Evolutionary conservation across 345 rosid genomes (phyloP).

Genomic region (Clarkia xantiana): DNA sequence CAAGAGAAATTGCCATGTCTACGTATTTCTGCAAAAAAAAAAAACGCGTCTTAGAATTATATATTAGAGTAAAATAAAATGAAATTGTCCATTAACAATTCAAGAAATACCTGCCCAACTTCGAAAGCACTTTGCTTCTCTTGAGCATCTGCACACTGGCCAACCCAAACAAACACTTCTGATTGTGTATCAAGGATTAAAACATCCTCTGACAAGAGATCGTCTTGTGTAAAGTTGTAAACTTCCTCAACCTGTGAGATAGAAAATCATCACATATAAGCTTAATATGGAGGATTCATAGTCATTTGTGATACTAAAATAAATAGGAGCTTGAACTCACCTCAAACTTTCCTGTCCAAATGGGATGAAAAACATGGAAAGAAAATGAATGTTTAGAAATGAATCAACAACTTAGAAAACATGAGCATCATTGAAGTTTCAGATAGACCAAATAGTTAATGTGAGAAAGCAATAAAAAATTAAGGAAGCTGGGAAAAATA

Average conservation of each 20-base stretch:
- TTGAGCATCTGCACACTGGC: slow-evolving; percentile 64
- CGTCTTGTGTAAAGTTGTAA: slow-evolving; percentile 85
- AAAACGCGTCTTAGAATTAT: slow-evolving; percentile 12
- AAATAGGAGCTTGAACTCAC: slow-evolving; percentile 39
- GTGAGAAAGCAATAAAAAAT: slow-evolving; percentile 3
- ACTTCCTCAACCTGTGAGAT: slow-evolving; percentile 73
- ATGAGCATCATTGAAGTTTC: background rate
- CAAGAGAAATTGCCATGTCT: slow-evolving; percentile 57
- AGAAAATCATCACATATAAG: slow-evolving; percentile 9
- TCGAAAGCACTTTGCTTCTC: slow-evolving; percentile 79
- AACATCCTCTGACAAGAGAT: slow-evolving; percentile 81
- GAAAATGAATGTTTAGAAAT: background rate
- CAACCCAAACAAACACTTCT: slow-evolving; percentile 96
- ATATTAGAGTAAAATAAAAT: slow-evolving; percentile 3
- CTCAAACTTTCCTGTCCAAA: slow-evolving; percentile 76
- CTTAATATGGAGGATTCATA: slow-evolving; percentile 1
- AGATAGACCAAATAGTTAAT: background rate
- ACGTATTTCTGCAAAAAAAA: slow-evolving; percentile 53
- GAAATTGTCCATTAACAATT: slow-evolving; percentile 3
- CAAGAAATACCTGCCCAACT: slow-evolving; percentile 63
- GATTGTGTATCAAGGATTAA: slow-evolving; percentile 83
- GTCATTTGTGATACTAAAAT: background rate
- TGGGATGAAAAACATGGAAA: slow-evolving; percentile 13
- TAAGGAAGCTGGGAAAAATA: slow-evolving; percentile 3
- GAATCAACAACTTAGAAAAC: background rate